Evolutionary conservation across 768 basidiomycete species (phyloP), one percentile per base, ranked within the genome.

Genomic region (Strobilomyces echinocephalus): DNA sequence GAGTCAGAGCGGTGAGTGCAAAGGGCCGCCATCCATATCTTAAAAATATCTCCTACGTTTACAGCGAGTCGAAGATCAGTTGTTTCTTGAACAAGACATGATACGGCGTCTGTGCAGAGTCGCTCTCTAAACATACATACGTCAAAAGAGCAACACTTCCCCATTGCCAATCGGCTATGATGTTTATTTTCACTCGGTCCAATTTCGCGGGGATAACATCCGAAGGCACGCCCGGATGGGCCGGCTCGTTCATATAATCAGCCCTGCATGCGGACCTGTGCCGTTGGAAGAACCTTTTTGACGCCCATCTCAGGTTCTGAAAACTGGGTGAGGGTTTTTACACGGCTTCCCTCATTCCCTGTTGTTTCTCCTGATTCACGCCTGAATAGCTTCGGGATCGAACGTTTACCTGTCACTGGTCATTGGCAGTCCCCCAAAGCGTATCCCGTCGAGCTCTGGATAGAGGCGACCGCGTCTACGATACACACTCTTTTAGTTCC

Each of bases 181-280:
- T 26, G 15, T 34, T 9, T 30, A 8, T 30, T 20, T 5, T n/a
- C 7, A 14, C 36, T n/a, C 30, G 12, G 18, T 31, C 46, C 49
- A 55, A 53, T 52, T 61, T 63, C 58, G 64, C 65, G 64, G 64
- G 67, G 65, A 65, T 65, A 52, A 36, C 38, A 41, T 46, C 45
- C 16, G 51, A 50, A 53, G 46, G 47, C 36, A 21, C 21, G 44
- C 46, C 52, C 26, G 28, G 2, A 46, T 34, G 52, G 6, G 38
- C 34, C 28, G 31, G 28, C 18, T n/a, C 46, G 4, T 54, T 44
- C 42, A 48, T 53, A 30, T 61, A 46, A 55, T 46, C 58, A 65
- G 4, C 40, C 26, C 34, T 43, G 41, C 26, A 28, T 31, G 20
- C 15, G 8, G 24, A 24, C 24, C 24, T 24, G 46, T 40, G 31